These are phyloP conservation scores for Pistacia integerrima DNA, from an alignment of 345 rosid genomes.

Conservation along the genomic window DNA sequence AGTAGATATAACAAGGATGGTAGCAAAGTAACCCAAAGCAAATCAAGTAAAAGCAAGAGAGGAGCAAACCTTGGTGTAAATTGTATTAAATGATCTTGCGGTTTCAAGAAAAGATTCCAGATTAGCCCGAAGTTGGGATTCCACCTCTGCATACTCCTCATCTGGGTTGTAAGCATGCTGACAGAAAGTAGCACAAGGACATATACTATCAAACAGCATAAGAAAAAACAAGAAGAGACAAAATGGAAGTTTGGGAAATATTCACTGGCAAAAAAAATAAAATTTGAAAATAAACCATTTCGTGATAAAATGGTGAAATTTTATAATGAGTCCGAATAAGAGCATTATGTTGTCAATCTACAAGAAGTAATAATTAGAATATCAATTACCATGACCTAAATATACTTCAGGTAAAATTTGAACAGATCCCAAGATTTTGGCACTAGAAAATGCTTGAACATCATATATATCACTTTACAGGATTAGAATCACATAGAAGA, in stretches of 20 bases:
- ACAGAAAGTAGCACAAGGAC: conserved; percentile 7
- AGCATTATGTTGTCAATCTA: neutral
- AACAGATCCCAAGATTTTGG: conserved; percentile 1
- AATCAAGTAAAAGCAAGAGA: conserved; percentile 17
- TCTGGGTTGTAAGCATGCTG: conserved; percentile 97
- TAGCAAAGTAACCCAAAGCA: neutral
- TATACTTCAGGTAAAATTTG: neutral
- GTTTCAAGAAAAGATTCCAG: conserved; percentile 93
- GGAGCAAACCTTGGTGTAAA: conserved; percentile 81
- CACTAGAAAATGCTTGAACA: neutral
- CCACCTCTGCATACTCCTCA: conserved; percentile 91
- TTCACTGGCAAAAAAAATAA: neutral
- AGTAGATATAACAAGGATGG: conserved; percentile 1
- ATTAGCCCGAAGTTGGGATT: conserved; percentile 73
- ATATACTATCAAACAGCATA: neutral
- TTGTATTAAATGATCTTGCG: conserved; percentile 87
- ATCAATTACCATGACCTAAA: neutral
- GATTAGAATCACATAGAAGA: neutral
- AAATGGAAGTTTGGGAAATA: neutral
- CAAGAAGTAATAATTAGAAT: neutral
- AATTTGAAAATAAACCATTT: neutral
- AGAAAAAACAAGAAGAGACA: neutral
- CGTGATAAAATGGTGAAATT: neutral
- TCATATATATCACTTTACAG: neutral
- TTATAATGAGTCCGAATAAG: neutral